Evolutionary conservation across 192 early-diverging fungal genomes (phyloP), one percentile per base, ranked within the genome.

Genomic region (Dimargaris verticillata): DNA sequence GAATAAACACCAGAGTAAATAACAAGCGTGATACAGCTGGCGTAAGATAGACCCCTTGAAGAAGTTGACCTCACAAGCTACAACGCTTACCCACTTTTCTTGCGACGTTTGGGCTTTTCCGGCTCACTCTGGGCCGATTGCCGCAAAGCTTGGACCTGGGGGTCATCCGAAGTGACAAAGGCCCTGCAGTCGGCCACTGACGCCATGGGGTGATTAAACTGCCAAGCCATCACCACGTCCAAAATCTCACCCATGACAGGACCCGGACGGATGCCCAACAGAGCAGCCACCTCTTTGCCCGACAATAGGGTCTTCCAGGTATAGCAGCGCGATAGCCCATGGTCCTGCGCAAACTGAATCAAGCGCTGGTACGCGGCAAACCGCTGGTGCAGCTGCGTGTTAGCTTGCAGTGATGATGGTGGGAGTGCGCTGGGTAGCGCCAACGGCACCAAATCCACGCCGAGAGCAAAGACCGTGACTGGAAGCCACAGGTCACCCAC

Each of bases 221-320:
- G 93, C 87, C 87, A 95, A 46, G 73, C 72, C 79, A 93, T 88
- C 29, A 95, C 68, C 1, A 57, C 55, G 5, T 76, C 69, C n/a
- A 94, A 71, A 44, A 87, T 71, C 15, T 63, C 62, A 57, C 75
- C 80, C 13, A 94, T 70, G 12, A 54, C 62, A 11, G 84, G 86
- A 10, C 95, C 91, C 7, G 88, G 85, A 61, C 73, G 78, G 47
- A 93, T 80, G 7, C 74, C 74, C 46, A 93, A 66, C 18, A 88
- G 29, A 25, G 62, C 59, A 3, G 78, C 68, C 0, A 85, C 72
- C 26, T 78, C 72, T 48, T 85, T 83, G 45, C 95, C 78, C 42
- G 79, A 67, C 0, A 81, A 53, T n/a, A 79, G 52, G 26, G 62
- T 70, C 53, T 81, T 81, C 33, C 66, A 25, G 15, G 28, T 43